Conservation (phyloP, 192 early-diverging fungal genomes). For the Obelidium mucronatum region DNA sequence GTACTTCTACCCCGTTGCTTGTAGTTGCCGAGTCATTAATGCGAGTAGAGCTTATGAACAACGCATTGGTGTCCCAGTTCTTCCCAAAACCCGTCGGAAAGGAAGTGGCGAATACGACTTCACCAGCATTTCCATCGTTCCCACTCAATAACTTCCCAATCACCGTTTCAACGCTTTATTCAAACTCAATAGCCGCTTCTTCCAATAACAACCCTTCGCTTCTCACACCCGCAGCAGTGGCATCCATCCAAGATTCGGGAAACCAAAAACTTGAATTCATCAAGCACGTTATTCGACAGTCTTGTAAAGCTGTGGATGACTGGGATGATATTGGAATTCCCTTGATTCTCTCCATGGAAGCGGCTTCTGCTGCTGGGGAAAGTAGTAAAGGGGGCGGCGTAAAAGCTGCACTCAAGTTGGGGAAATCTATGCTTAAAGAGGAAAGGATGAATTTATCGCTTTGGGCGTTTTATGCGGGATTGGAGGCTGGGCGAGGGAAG, state of each 20-base stretch:
- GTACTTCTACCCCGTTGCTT: conserved; percentile 30
- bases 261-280: conserved; percentile 8
- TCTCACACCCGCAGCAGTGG: background rate
- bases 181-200: background rate
- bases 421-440: conserved; percentile 47
- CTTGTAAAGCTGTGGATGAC: background rate
- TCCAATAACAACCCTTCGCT: background rate
- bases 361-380: background rate
- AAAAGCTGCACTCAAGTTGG: conserved; percentile 41
- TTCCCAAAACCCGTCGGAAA: conserved; percentile 26
- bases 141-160: conserved; percentile 22
- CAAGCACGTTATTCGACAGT: conserved; percentile 8
- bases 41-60: conserved; percentile 29
- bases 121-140: background rate
- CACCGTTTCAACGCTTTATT: background rate
- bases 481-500: conserved; percentile 40
- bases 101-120: background rate
- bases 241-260: conserved; percentile 1
- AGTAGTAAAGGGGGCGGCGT: background rate
- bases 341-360: conserved; percentile 38
- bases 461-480: conserved; percentile 50
- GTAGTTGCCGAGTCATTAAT: conserved; percentile 35
- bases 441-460: conserved; percentile 50
- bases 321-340: conserved; percentile 18
- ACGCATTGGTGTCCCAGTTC: conserved; percentile 15